Conservation (phyloP, 1,284 basidiomycete species). For the Ustilago crameri region DNA sequence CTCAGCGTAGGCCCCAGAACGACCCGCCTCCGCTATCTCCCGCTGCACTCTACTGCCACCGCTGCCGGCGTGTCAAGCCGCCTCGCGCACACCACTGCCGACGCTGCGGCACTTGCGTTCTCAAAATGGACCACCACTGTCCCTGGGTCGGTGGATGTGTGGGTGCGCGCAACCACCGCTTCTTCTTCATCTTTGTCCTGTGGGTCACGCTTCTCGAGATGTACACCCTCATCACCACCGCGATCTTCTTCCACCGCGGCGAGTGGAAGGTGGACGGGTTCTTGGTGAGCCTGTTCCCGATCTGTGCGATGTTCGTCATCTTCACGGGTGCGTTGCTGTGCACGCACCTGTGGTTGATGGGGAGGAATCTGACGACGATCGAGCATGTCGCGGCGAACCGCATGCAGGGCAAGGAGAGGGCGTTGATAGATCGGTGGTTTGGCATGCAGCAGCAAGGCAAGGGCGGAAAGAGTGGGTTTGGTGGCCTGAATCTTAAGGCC, state of each 20-base stretch:
- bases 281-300: constrained; percentile 75
- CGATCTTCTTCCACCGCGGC: constrained; percentile 60
- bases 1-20: constrained; percentile 24
- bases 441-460: constrained; percentile 28
- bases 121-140: constrained; percentile 80
- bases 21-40: constrained; percentile 35
- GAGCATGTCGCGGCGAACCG: constrained; percentile 75
- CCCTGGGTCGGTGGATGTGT: constrained; percentile 83
- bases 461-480: constrained; percentile 66
- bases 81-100: constrained; percentile 81
- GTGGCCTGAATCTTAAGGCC: constrained; percentile 20
- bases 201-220: constrained; percentile 74
- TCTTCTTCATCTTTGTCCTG: constrained; percentile 78
- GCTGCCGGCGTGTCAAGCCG: constrained; percentile 74
- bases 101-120: constrained; percentile 77
- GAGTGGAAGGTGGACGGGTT: constrained; percentile 73
- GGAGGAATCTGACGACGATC: constrained; percentile 79
- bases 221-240: constrained; percentile 74
- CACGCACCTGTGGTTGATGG: constrained; percentile 76
- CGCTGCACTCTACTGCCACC: constrained; percentile 59
- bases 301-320: constrained; percentile 75
- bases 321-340: constrained; percentile 76
- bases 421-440: constrained; percentile 69
- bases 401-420: constrained; percentile 76
- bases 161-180: constrained; percentile 83